Evolutionary conservation across 192 early-diverging fungal genomes (phyloP).

Genomic region (Backusella westeae): DNA sequence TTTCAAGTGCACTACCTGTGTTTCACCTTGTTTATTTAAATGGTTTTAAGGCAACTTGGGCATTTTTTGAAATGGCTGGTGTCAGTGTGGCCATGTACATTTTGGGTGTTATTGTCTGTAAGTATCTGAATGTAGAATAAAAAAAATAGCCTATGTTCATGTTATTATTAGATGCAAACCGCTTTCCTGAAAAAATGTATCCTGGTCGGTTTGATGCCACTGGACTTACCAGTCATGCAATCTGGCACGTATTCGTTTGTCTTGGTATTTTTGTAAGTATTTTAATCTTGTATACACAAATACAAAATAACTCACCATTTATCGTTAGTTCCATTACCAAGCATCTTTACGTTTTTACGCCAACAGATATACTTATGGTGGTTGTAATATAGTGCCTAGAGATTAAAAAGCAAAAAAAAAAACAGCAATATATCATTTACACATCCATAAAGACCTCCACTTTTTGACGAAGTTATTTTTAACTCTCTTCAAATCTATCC

Average conservation of each 20-base stretch:
- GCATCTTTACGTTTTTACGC: conserved; percentile 54
- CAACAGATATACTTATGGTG: conserved; percentile 50
- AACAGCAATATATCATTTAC: background rate
- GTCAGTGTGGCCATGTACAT: conserved; percentile 53
- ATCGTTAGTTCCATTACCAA: conserved; percentile 49
- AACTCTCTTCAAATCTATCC: background rate
- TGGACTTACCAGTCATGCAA: conserved; percentile 57
- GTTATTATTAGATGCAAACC: conserved; percentile 45
- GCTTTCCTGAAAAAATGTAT: conserved; percentile 60
- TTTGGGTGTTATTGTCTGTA: conserved; percentile 56
- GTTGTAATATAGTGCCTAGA: conserved; percentile 27
- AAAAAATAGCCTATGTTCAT: background rate
- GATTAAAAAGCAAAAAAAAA: conserved; percentile 15
- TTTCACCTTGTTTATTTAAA: conserved; percentile 45
- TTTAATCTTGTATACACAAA: background rate
- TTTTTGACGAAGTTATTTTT: conserved; percentile 7
- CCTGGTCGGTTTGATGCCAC: conserved; percentile 58
- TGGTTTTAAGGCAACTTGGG: conserved; percentile 40
- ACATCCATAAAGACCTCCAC: background rate
- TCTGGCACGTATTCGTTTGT: conserved; percentile 64
- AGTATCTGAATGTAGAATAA: background rate
- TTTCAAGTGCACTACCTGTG: conserved; percentile 49
- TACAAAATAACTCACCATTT: background rate
- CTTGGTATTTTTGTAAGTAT: conserved; percentile 52
- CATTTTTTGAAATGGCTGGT: conserved; percentile 48